Evolutionary conservation across 176 grass and related monocot species (phyloP).

Genomic region (Raddia guianensis): DNA sequence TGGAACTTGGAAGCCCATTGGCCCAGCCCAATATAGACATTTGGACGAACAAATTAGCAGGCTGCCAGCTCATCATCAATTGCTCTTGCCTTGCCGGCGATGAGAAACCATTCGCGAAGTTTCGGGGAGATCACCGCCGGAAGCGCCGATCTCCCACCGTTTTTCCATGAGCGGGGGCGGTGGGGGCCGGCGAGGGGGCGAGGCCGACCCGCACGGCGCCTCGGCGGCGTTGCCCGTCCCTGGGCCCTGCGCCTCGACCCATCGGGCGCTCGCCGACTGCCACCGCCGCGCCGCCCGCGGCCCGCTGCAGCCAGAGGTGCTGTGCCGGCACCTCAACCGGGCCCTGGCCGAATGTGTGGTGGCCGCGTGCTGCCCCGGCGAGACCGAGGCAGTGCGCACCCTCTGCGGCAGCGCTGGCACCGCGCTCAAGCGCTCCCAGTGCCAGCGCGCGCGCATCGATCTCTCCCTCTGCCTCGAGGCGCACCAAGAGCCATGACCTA

Average conservation of each 20-base stretch:
- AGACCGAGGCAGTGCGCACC: conserved; percentile 67
- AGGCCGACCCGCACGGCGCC: neutral
- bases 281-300: conserved; percentile 51
- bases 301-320: conserved; percentile 42
- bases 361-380: conserved; percentile 54
- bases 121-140: neutral
- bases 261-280: conserved; percentile 68
- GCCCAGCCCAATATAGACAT: neutral
- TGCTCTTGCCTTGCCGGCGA: neutral
- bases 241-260: conserved; percentile 40
- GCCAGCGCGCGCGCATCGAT: conserved; percentile 64
- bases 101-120: neutral
- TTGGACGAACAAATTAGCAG: neutral
- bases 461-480: conserved; percentile 76
- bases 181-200: neutral
- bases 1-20: neutral
- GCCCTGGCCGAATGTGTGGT: conserved; percentile 81
- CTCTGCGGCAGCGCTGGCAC: conserved; percentile 73
- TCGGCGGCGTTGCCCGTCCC: conserved; percentile 34
- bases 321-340: conserved; percentile 82
- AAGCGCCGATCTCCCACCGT: conserved; percentile 19
- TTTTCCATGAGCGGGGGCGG: conserved; percentile 38
- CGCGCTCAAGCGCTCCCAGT: conserved; percentile 77
- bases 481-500: conserved; percentile 49
- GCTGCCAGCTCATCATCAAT: neutral